Evolutionary conservation across 768 basidiomycete genomes (phyloP).

Genomic region (Ramaria sp.): DNA sequence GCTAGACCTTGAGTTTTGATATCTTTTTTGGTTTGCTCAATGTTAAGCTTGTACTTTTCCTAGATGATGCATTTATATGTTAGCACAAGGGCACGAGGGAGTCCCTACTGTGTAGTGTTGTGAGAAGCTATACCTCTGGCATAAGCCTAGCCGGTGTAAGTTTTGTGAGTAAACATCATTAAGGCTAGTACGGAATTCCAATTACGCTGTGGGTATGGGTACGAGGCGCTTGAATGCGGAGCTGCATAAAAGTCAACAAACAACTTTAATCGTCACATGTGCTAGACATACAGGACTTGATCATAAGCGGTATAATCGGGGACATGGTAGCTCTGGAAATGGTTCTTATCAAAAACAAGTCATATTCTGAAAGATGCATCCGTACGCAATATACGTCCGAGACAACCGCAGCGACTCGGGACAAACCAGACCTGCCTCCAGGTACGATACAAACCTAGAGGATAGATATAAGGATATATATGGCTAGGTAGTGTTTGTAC

Average conservation of each 20-base stretch:
- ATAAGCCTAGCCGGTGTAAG: constrained; percentile 28
- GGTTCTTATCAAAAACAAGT: neutral
- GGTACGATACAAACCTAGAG: constrained; percentile 78
- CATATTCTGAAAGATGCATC: constrained; percentile 10
- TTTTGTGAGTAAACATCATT: constrained; percentile 6
- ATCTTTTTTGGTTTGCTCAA: constrained; percentile 76
- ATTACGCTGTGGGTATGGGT: constrained; percentile 82
- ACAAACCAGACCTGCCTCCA: constrained; percentile 83
- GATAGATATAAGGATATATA: neutral
- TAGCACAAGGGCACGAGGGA: neutral
- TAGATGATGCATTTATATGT: constrained; percentile 10
- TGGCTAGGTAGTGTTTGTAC: constrained; percentile 5
- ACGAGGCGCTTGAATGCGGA: constrained; percentile 77
- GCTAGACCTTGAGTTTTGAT: constrained; percentile 75
- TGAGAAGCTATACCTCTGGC: constrained; percentile 24
- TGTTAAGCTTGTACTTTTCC: constrained; percentile 63
- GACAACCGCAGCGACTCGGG: constrained; percentile 85
- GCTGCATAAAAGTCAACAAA: constrained; percentile 2
- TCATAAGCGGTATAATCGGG: constrained; percentile 65
- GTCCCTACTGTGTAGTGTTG: neutral
- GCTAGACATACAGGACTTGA: constrained; percentile 8
- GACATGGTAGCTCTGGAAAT: constrained; percentile 70
- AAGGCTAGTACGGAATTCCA: constrained; percentile 6
- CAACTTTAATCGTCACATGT: neutral
- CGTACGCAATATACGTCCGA: constrained; percentile 76